Base-by-base conservation (phyloP, 1,139 yeast genomes). In the Wickerhamiella pararugosa region DNA sequence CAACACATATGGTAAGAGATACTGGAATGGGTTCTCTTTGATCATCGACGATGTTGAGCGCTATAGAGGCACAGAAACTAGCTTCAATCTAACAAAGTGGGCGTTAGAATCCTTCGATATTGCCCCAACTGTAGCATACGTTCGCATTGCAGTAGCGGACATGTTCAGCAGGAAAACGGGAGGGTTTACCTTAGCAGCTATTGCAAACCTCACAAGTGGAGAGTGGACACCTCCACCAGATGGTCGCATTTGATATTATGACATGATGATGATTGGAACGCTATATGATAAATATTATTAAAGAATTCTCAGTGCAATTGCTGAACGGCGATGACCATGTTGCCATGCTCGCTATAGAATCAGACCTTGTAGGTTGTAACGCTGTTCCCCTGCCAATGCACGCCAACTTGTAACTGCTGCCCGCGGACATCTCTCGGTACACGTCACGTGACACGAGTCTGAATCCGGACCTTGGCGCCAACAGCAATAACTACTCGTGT, bases 41-140 rank as follows among this genome's bases (percentile, higher is more conserved):
- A 59, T 84, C 39, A 62, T 86, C 34, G 82, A 86, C 53, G 95
- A 86, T 53, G 64, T 84, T n/a, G 94, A 84, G 57, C 63, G 76
- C 33, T 80, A 70, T 53, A 71, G 77, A 4, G 94, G 83, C 1
- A 37, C 48, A 7, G 49, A 34, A 1, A 51, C 57, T 3, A 32
- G 45, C 7, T 59, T 57, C 45, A 51, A 57, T 21, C 38, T 60
- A 28, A 45, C 56, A 5, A 43, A 44, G 6, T 58, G 60, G 59
- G 42, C 53, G 3, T n/a, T 21, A 4, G 34, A 21, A 9, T 9
- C 39, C 4, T 36, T 40, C 11, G 27, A 10, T 2, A 29, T 28
- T 2, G 34, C 37, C 9, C 42, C 45, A 6, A 8, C 27, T 7
- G 36, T 45, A 10, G 44, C 36, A 37, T 49, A 49, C 36, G 41